phyloP scores from a whole-genome alignment of 2,329 filamentous ascomycete genomes.

The Incumbomyces lentus region DNA sequence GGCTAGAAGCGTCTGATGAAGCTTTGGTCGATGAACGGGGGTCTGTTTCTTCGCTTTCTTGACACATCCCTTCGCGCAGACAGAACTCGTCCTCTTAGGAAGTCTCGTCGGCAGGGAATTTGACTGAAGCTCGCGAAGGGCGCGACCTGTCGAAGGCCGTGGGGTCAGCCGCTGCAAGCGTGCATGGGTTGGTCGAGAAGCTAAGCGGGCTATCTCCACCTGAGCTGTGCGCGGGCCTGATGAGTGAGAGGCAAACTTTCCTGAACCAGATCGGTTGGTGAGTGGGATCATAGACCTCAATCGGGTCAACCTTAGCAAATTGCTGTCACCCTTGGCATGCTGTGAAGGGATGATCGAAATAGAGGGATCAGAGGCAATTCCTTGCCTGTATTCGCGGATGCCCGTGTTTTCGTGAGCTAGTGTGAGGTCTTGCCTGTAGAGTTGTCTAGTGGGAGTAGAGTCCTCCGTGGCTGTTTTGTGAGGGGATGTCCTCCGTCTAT shows the following conservation, averaged over 20 bases:
- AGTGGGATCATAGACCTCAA: conserved; percentile 2
- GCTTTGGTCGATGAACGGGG: not conserved
- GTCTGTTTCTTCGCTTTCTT: not conserved
- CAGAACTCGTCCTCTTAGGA: too few species aligned
- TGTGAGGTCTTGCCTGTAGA: too few species aligned
- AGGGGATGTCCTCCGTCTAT: too few species aligned
- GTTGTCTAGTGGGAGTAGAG: too few species aligned
- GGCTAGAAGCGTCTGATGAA: not conserved
- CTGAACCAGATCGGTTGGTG: conserved; percentile 1
- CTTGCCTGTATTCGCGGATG: too few species aligned
- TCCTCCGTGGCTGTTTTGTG: too few species aligned
- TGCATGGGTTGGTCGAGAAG: not conserved
- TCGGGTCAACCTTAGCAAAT: not conserved
- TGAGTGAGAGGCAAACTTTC: not conserved
- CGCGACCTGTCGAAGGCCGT: not conserved
- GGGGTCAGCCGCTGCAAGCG: not conserved
- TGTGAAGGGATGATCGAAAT: too few species aligned
- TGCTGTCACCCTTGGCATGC: too few species aligned
- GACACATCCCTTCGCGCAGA: not conserved
- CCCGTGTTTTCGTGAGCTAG: too few species aligned
- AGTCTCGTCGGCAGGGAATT: not conserved
- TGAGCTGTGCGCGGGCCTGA: conserved; percentile 1
- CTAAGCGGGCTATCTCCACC: not conserved
- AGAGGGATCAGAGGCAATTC: too few species aligned
- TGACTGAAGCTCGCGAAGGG: not conserved